Evolutionary conservation across 73 alveolate genomes (phyloP).

Genomic region (Paramecium bursaria): DNA sequence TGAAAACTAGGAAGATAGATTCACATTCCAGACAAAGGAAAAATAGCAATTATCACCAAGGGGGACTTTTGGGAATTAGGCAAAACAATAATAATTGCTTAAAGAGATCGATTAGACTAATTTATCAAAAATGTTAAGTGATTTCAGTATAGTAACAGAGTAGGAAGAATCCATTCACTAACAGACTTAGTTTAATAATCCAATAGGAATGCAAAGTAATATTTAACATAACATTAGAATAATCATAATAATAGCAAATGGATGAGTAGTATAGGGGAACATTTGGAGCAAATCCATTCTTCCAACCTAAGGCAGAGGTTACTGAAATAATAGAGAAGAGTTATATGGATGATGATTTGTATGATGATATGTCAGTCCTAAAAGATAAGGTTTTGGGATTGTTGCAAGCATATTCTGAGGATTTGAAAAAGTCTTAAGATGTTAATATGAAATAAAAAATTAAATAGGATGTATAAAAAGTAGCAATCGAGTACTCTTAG

Average conservation of each 20-base stretch:
- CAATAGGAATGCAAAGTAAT: slow-evolving; percentile 11
- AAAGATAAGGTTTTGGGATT: slow-evolving; percentile 59
- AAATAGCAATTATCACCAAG: too few species aligned
- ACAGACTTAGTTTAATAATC: slow-evolving; percentile 33
- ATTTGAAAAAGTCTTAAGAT: slow-evolving; percentile 17
- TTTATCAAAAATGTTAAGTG: slow-evolving; percentile 58
- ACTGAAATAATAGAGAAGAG: slow-evolving; percentile 53
- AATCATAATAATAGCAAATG: slow-evolving; percentile 10
- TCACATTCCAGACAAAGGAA: too few species aligned
- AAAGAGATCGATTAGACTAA: slow-evolving; percentile 23
- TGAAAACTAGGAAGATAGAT: too few species aligned
- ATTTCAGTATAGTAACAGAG: slow-evolving; percentile 39
- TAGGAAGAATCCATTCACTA: slow-evolving; percentile 29
- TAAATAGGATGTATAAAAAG: slow-evolving; percentile 39
- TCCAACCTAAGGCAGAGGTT: slow-evolving; percentile 25
- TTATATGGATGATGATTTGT: slow-evolving; percentile 31
- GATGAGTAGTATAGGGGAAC: slow-evolving; percentile 27
- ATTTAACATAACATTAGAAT: background rate
- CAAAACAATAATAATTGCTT: slow-evolving; percentile 8
- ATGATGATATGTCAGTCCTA: slow-evolving; percentile 43
- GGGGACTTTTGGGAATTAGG: slow-evolving; percentile 12
- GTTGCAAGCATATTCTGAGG: slow-evolving; percentile 49
- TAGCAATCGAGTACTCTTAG: slow-evolving; percentile 25
- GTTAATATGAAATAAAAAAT: slow-evolving; percentile 38
- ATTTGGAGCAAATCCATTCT: slow-evolving; percentile 51